These are phyloP conservation scores for Penicillium crustosum DNA, from an alignment of 2,329 filamentous ascomycete species.

Conservation along the genomic window DNA sequence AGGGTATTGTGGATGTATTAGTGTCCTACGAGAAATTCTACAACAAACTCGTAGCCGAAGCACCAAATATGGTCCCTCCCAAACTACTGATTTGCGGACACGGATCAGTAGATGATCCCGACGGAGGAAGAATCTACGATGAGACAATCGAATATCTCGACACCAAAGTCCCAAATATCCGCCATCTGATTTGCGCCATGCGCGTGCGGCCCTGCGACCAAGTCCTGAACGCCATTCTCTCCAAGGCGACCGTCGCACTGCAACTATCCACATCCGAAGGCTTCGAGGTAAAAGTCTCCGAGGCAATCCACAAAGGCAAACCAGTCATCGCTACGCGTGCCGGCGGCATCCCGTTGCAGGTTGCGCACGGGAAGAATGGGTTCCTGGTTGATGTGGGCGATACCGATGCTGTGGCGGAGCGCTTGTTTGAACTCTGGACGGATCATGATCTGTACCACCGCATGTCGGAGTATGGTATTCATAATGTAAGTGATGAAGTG, in stretches of 20 bases:
- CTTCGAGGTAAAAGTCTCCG: conserved; percentile 84
- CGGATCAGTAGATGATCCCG: conserved; percentile 77
- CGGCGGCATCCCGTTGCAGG: conserved; percentile 78
- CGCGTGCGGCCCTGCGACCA: conserved; percentile 76
- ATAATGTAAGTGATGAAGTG: conserved; percentile 75
- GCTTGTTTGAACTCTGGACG: conserved; percentile 66
- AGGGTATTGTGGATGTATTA: conserved; percentile 76
- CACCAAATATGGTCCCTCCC: conserved; percentile 57
- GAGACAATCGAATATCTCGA: conserved; percentile 68
- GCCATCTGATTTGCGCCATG: conserved; percentile 69
- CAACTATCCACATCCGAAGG: conserved; percentile 80
- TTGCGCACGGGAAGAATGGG: conserved; percentile 69
- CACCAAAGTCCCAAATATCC: conserved; percentile 60
- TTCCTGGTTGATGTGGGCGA: conserved; percentile 73
- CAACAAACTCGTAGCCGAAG: conserved; percentile 54
- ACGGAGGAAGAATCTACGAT: conserved; percentile 70
- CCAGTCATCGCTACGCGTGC: conserved; percentile 73
- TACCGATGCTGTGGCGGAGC: conserved; percentile 65
- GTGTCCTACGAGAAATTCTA: conserved; percentile 73
- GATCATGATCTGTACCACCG: conserved; percentile 63
- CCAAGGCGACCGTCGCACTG: conserved; percentile 69
- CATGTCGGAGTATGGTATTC: conserved; percentile 65
- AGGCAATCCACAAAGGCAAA: conserved; percentile 76
- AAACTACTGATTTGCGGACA: conserved; percentile 76
- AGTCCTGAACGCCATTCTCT: conserved; percentile 72